Evolutionary conservation across 805 yeast genomes (phyloP), one percentile per base, ranked within the genome.

Genomic region (Candida sanyiensis): DNA sequence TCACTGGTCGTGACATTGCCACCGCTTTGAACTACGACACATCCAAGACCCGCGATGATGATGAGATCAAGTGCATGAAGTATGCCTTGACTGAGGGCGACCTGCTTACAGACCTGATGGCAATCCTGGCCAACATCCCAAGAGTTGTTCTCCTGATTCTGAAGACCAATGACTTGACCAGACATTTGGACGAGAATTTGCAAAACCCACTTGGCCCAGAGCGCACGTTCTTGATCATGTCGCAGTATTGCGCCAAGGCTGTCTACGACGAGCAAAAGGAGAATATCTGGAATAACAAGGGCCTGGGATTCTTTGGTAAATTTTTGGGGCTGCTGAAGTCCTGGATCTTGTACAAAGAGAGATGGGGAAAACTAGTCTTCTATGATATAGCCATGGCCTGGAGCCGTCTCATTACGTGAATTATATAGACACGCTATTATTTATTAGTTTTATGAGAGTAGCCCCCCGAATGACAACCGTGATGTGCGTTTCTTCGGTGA

Each of bases 121-220:
- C 72, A 12, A 72, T 93, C 33, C 66, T 93, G 28, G 76, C 89
- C 10, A 65, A 72, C 12, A 77, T 93, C 64, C 99, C 99, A 2
- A 68, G 89, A 31, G 77, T 89, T 13, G 96, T 93, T 17, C 59
- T 93, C 21, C 69, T 93, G 44, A 85, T 93, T 33, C 66, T 93
- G 53, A 93, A 93, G 57, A 94, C 99, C 0, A 93, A 93, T 57
- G 99, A 93, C 63, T 69, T 93, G 36, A 87, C 95, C 0, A 71
- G 99, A 51, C 82, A 80, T 50, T 66, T 93, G 34, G 98, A 93
- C 59, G 97, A 90, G 54, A 68, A 74, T 39, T 68, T 90, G 40
- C 74, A 83, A 33, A 78, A 80, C 44, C 95, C 96, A 1, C 62
- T 89, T 33, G 97, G 97, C 0, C 81, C 84, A 6, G 90, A 85